Evolutionary conservation across 2,329 filamentous ascomycete genomes (phyloP).

Genomic region (Blumeria graminis): DNA sequence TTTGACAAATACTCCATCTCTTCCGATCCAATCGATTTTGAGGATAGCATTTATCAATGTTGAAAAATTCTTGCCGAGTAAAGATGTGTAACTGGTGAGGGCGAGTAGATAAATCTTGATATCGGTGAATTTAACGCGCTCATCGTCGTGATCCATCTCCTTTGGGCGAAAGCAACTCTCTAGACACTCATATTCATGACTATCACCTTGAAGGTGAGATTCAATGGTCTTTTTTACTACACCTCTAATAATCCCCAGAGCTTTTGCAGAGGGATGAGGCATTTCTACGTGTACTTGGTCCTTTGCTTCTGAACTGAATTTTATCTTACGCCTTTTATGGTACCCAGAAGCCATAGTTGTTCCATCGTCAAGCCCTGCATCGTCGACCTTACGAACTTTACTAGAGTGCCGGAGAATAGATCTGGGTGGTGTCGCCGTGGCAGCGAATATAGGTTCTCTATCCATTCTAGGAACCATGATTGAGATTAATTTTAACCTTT

Average conservation of each 20-base stretch:
- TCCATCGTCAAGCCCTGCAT: constrained; percentile 11
- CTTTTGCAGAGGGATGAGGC: constrained; percentile 9
- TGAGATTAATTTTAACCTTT: background rate
- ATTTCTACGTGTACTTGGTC: constrained; percentile 15
- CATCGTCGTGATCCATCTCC: constrained; percentile 6
- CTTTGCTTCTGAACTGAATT: constrained; percentile 15
- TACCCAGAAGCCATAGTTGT: constrained; percentile 9
- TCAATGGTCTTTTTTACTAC: constrained; percentile 21
- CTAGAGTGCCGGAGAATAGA: constrained; percentile 11
- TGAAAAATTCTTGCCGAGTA: constrained; percentile 33
- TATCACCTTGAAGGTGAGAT: constrained; percentile 29
- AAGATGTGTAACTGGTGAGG: constrained; percentile 35
- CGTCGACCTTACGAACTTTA: constrained; percentile 11
- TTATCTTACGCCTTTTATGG: constrained; percentile 12
- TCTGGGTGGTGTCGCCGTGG: constrained; percentile 9
- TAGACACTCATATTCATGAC: constrained; percentile 34
- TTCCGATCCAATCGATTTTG: constrained; percentile 38
- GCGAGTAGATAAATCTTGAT: constrained; percentile 36
- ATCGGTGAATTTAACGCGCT: constrained; percentile 15
- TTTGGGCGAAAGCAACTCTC: constrained; percentile 27
- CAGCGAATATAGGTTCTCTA: constrained; percentile 3
- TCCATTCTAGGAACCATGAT: constrained; percentile 9
- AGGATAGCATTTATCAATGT: constrained; percentile 33
- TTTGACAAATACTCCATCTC: constrained; percentile 39
- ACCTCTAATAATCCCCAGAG: constrained; percentile 11